These are phyloP conservation scores for Thinopyrum elongatum DNA, from an alignment of 176 grass and related monocot genomes.

Conservation along the genomic window DNA sequence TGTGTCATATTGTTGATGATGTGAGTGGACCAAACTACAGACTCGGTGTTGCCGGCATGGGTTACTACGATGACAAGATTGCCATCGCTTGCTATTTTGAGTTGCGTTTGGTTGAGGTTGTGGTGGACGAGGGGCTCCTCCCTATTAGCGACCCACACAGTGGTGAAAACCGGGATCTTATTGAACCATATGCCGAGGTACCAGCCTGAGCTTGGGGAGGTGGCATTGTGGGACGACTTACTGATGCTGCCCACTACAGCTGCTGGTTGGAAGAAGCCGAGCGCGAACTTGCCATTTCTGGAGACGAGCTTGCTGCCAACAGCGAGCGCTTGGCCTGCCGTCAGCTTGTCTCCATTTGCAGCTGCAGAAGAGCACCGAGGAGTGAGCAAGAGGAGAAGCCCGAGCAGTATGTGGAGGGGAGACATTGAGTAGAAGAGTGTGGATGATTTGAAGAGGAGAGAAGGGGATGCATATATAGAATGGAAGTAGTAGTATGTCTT, in stretches of 20 bases:
- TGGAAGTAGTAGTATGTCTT: neutral
- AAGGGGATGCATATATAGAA: neutral
- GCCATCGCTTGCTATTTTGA: neutral
- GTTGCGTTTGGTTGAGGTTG: neutral
- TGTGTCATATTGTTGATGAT: neutral
- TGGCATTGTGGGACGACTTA: neutral
- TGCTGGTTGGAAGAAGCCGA: constrained; percentile 10
- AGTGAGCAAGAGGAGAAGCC: neutral
- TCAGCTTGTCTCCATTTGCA: neutral
- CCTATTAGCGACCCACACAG: neutral
- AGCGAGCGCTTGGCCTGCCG: neutral
- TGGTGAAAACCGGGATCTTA: neutral
- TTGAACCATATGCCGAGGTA: neutral
- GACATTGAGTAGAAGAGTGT: neutral
- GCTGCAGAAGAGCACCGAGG: neutral
- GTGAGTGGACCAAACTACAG: neutral
- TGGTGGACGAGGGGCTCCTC: neutral
- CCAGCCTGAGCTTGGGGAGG: neutral
- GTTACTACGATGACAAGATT: neutral
- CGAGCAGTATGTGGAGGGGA: neutral
- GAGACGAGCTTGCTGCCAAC: constrained; percentile 3
- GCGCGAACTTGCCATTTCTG: neutral
- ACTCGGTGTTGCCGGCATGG: neutral
- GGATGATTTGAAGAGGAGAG: neutral
- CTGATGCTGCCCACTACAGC: neutral